Base-by-base conservation (phyloP, 1,284 basidiomycete genomes). In the Pascua guehoae region DNA sequence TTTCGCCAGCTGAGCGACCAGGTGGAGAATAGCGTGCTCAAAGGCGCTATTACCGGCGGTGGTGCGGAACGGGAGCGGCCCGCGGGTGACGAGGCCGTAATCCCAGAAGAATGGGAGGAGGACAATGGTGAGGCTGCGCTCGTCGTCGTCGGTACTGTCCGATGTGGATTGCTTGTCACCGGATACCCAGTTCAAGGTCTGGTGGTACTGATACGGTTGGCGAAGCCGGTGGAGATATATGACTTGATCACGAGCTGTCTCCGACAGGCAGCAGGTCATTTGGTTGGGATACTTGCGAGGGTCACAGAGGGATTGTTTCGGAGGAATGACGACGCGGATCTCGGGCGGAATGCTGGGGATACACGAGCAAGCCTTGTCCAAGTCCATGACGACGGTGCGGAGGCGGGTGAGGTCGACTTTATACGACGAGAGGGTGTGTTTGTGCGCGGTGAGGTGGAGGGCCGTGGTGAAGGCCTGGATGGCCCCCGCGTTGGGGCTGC, bases 31-130 rank as follows among this genome's bases (percentile, higher is more conserved):
- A 7, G 24, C 24, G 3, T 32, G 24, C 24, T 32, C 40, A 17
- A 17, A 44, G 7, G 42, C n/a, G 15, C 15, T 44, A 8, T 1
- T 43, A 8, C 12, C 38, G 24, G 24, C 16, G 7, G 24, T 16
- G 15, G 24, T 12, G 24, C 17, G 18, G 10, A 5, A 37, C 8
- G 15, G 43, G 17, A 18, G 48, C 16, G 15, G 14, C 18, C 14
- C 18, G 10, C 41, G 24, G 11, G 38, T 18, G 10, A 54, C 36
- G 8, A 39, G 52, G 5, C 53, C 53, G 18, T 48, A 24, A 15
- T 54, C 47, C 53, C 53, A 54, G 36, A 40, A 44, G 36, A 42
- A 42, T 7, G 53, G 53, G 15, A 54, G 18, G 9, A 49, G 15
- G 16, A 54, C 53, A 32, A 54, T 43, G 2, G 53, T 54, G 42